phyloP scores from a whole-genome alignment of 2,329 filamentous ascomycete genomes.

The Aspergillus floridensis region DNA sequence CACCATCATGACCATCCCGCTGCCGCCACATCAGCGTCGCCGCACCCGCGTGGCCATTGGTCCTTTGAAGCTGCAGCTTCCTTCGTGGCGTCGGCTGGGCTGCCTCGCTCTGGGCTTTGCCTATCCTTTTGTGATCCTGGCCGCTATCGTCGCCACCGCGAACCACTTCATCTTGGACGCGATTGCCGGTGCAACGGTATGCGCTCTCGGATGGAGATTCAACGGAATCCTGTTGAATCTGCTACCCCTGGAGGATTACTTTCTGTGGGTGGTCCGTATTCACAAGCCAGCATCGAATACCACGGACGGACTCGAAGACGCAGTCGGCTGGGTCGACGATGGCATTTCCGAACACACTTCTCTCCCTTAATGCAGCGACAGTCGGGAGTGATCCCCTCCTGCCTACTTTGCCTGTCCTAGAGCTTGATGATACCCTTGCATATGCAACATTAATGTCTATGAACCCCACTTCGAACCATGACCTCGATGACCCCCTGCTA shows the following conservation, averaged over 20 bases:
- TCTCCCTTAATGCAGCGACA: constrained; percentile 13
- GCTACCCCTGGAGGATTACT: constrained; percentile 65
- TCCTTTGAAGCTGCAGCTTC: constrained; percentile 41
- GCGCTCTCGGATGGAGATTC: constrained; percentile 60
- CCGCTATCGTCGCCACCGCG: constrained; percentile 68
- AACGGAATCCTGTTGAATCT: constrained; percentile 61
- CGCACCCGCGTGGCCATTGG: constrained; percentile 27
- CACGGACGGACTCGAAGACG: constrained; percentile 17
- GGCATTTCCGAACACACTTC: constrained; percentile 12
- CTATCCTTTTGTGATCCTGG: constrained; percentile 64
- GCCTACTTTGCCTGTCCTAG: not conserved
- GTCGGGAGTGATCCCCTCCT: not conserved
- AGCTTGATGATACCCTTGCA: constrained; percentile 13
- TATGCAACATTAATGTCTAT: not conserved
- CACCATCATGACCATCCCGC: constrained; percentile 65
- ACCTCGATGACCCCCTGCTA: not conserved
- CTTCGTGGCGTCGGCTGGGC: constrained; percentile 51
- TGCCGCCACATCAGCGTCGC: constrained; percentile 54
- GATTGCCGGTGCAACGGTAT: constrained; percentile 65
- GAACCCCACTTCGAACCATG: not conserved
- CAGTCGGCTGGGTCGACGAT: constrained; percentile 21
- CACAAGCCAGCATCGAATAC: constrained; percentile 56
- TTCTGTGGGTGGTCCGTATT: constrained; percentile 61
- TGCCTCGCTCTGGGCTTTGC: constrained; percentile 55
- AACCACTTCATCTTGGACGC: constrained; percentile 73